Conservation (phyloP, 495 filamentous ascomycete species). For the Margaritispora aquatica region DNA sequence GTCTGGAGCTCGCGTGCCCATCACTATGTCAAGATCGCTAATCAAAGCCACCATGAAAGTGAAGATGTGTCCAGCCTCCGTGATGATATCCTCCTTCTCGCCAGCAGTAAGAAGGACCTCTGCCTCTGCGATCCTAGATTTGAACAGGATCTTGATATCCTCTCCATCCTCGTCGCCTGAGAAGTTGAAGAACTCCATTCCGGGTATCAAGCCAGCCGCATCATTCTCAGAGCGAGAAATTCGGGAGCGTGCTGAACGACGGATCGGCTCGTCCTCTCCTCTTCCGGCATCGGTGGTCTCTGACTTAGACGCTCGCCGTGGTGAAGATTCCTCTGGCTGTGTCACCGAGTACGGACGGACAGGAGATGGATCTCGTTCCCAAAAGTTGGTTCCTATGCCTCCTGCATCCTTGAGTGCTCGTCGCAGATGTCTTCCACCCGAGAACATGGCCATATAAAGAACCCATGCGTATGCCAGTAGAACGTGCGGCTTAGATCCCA, state of each 20-base stretch:
- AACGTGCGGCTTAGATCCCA: constrained; percentile 38
- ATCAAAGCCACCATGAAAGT: constrained; percentile 31
- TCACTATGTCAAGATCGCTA: constrained; percentile 29
- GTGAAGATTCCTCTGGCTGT: neutral
- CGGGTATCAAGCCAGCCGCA: constrained; percentile 1
- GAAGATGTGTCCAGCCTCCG: constrained; percentile 41
- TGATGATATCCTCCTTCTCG: constrained; percentile 41
- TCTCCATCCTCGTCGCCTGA: constrained; percentile 28
- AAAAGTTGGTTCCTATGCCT: constrained; percentile 36
- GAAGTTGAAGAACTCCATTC: constrained; percentile 31
- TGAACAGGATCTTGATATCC: constrained; percentile 35
- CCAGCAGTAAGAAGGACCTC: constrained; percentile 33
- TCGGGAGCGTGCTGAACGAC: neutral
- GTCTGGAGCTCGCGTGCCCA: neutral
- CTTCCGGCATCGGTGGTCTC: neutral
- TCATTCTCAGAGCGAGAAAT: neutral
- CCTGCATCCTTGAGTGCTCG: constrained; percentile 35
- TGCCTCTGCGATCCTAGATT: constrained; percentile 29
- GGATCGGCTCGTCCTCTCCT: neutral
- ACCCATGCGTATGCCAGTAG: constrained; percentile 53
- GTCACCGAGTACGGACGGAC: constrained; percentile 9
- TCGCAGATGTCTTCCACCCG: constrained; percentile 49
- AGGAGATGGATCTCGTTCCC: constrained; percentile 24
- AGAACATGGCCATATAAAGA: constrained; percentile 54
- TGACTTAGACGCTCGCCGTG: neutral